phyloP scores from a whole-genome alignment of 306 rosid genomes.

The Rosa rugosa region DNA sequence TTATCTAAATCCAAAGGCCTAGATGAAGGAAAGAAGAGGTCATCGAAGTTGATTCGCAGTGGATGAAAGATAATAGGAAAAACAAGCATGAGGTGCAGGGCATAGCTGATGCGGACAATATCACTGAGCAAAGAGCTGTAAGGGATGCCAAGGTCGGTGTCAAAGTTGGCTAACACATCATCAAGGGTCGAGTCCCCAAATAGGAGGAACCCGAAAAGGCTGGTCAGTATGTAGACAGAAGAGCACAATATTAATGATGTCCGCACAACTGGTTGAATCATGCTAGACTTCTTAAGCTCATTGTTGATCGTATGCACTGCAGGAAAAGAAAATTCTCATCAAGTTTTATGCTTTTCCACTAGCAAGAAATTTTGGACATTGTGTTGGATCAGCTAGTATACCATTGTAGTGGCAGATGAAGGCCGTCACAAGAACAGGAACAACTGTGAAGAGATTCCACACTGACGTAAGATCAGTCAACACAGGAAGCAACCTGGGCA shows the following conservation, averaged over 20 bases:
- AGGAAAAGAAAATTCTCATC: slow-evolving; percentile 9
- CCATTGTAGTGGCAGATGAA: slow-evolving; percentile 76
- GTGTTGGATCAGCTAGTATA: slow-evolving; percentile 22
- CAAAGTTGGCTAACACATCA: slow-evolving; percentile 70
- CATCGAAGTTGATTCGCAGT: slow-evolving; percentile 55
- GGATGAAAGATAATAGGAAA: slow-evolving; percentile 66
- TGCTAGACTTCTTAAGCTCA: slow-evolving; percentile 57
- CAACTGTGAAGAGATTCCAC: slow-evolving; percentile 68
- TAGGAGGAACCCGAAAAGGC: slow-evolving; percentile 60
- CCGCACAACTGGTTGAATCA: slow-evolving; percentile 50
- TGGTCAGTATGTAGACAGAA: slow-evolving; percentile 49
- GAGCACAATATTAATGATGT: slow-evolving; percentile 62
- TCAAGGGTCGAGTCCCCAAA: slow-evolving; percentile 69
- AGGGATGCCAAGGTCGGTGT: slow-evolving; percentile 62
- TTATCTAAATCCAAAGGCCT: slow-evolving; percentile 38
- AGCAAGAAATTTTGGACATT: neutral
- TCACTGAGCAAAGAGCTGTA: slow-evolving; percentile 55
- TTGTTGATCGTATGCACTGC: slow-evolving; percentile 63
- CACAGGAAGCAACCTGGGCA: slow-evolving; percentile 59
- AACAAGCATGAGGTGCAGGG: slow-evolving; percentile 69
- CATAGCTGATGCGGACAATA: slow-evolving; percentile 64
- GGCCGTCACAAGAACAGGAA: slow-evolving; percentile 72
- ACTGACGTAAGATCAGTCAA: slow-evolving; percentile 47
- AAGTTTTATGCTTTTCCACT: slow-evolving; percentile 15
- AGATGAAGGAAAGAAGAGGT: slow-evolving; percentile 52